Conservation (phyloP, 2,329 filamentous ascomycete species). For the Lachnellula hyalina region DNA sequence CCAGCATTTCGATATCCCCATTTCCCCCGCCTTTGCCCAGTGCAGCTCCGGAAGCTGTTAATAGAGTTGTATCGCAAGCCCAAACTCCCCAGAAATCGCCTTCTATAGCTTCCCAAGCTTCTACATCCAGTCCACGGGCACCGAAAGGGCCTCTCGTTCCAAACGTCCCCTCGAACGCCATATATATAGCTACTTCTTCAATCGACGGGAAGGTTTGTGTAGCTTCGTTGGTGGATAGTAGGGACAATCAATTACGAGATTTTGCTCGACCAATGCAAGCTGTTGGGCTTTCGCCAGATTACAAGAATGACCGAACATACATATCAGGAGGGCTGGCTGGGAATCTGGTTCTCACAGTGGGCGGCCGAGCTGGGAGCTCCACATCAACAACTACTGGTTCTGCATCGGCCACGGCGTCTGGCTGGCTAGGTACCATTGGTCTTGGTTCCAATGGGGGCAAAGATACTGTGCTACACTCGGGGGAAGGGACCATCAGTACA, state of each 20-base stretch:
- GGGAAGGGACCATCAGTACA: slow-evolving; percentile 83
- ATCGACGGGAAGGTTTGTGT: slow-evolving; percentile 96
- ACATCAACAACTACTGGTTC: slow-evolving; percentile 83
- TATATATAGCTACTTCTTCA: slow-evolving; percentile 89
- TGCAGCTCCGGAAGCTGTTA: slow-evolving; percentile 34
- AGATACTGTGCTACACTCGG: slow-evolving; percentile 82
- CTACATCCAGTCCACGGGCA: slow-evolving; percentile 47
- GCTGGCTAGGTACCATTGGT: slow-evolving; percentile 87
- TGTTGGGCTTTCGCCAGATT: slow-evolving; percentile 91
- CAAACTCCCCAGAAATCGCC: slow-evolving; percentile 32
- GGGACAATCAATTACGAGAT: slow-evolving; percentile 86
- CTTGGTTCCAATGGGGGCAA: slow-evolving; percentile 72
- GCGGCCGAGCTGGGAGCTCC: slow-evolving; percentile 70
- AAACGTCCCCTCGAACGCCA: slow-evolving; percentile 78
- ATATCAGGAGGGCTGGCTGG: slow-evolving; percentile 87
- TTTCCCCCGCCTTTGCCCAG: slow-evolving; percentile 57
- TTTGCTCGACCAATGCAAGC: slow-evolving; percentile 90
- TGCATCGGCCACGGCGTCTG: slow-evolving; percentile 76
- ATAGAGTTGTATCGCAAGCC: slow-evolving; percentile 30
- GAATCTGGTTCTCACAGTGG: slow-evolving; percentile 78
- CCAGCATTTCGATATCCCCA: slow-evolving; percentile 84
- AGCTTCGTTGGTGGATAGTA: slow-evolving; percentile 77
- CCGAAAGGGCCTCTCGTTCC: slow-evolving; percentile 54
- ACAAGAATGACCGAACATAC: slow-evolving; percentile 82
- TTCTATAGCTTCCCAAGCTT: slow-evolving; percentile 40